These are phyloP conservation scores for Castanea mollissima DNA, from an alignment of 306 rosid species.

Conservation along the genomic window DNA sequence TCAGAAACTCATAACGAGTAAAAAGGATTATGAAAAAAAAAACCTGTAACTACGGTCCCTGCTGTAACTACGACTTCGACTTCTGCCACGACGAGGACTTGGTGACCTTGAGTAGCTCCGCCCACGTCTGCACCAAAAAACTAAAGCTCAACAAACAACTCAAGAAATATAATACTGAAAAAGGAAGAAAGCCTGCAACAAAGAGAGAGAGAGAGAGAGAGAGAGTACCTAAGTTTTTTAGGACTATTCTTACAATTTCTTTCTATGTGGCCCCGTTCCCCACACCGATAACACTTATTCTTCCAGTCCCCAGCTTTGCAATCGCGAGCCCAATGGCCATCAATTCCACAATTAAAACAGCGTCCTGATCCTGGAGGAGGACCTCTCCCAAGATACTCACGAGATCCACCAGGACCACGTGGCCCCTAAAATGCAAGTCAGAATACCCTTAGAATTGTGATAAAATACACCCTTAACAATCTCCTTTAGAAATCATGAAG, in stretches of 20 bases:
- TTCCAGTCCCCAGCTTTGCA: conserved; percentile 94
- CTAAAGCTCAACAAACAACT: background rate
- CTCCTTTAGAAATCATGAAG: background rate
- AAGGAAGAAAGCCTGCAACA: background rate
- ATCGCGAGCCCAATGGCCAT: conserved; percentile 93
- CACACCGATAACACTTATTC: conserved; percentile 85
- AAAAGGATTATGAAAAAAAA: background rate
- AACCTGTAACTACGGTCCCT: conserved; percentile 58
- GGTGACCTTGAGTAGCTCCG: conserved; percentile 44
- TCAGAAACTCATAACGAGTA: background rate
- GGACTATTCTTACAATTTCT: conserved; percentile 80
- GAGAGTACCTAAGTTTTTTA: conserved; percentile 52
- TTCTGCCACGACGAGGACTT: conserved; percentile 48
- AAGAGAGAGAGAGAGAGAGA: background rate
- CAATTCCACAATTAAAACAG: conserved; percentile 84
- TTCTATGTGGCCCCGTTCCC: conserved; percentile 83
- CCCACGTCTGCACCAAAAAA: conserved; percentile 21
- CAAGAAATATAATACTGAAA: background rate
- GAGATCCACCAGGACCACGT: conserved; percentile 52
- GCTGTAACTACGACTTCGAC: conserved; percentile 59
- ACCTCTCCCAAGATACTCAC: conserved; percentile 73
- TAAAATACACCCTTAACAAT: background rate
- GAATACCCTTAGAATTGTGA: background rate
- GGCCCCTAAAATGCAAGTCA: conserved; percentile 44
- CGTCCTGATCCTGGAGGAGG: conserved; percentile 94